Evolutionary conservation across 225 moss, liverwort and hornwort species (phyloP), one percentile per base, ranked within the genome.

Genomic region (Physcomitrellopsis africana): DNA sequence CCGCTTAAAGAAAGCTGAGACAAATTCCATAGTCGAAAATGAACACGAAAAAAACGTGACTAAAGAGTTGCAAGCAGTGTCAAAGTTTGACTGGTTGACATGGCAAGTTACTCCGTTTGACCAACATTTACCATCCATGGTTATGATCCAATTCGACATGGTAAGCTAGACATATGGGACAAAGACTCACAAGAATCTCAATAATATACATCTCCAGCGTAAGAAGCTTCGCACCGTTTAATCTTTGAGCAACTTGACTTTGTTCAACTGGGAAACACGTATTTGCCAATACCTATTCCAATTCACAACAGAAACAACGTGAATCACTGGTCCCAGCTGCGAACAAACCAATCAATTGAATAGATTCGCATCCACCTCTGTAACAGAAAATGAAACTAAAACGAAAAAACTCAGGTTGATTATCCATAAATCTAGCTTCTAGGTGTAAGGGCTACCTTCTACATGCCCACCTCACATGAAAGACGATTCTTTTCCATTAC

Each of bases 1-100:
- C 55, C 92, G 90, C 69, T 92, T 83, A 84, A 96, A 96, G 74
- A 96, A 94, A 77, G 94, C 96, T 96, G 92, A 58, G 65, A 48
- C 51, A 45, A 22, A 65, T 43, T 54, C 24, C 43, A 67, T 37
- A 80, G 20, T 20, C 63, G 41, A 70, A 82, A 72, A 80, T 41
- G 15, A 43, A 75, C 20, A 65, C 49, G 18, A 58, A 59, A 27
- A 55, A 58, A 74, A 47, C 11, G 56, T 42, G 55, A 69, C 22
- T 4, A 55, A 55, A 69, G 1, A 15, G 6, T 56, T 72, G 23
- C 22, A 17, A 37, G 47, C 15, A 37, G 16, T 18, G 19, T 0
- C 52, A 59, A 24, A 15, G 63, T 46, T 49, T 27, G 7, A 7
- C 47, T 65, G 51, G 41, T 70, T 32, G 45, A 46, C 65, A 70